These are phyloP conservation scores for Wallacemonas sp. DNA, from an alignment of 208 protist genomes.

Conservation along the genomic window DNA sequence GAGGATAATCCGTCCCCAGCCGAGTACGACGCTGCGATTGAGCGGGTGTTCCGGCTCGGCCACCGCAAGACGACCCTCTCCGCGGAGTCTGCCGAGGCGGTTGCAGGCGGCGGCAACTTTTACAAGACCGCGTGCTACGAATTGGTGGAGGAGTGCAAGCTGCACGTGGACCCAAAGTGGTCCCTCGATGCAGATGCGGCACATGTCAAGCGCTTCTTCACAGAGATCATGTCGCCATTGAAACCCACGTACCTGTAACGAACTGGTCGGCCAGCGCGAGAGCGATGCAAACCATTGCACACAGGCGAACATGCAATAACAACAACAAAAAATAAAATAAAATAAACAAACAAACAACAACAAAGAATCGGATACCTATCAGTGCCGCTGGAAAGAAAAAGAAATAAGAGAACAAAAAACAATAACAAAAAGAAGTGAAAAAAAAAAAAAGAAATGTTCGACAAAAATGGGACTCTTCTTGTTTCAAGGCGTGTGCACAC, in stretches of 20 bases:
- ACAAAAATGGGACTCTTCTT: not conserved
- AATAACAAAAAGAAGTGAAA: not conserved
- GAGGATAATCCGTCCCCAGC: constrained; percentile 22
- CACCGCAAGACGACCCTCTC: constrained; percentile 11
- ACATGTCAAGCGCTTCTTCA: not conserved
- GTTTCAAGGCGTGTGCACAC: not conserved
- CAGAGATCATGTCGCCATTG: not conserved
- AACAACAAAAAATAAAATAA: constrained; percentile 12
- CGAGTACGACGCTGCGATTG: constrained; percentile 38
- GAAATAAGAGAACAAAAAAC: not conserved
- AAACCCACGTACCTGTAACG: not conserved
- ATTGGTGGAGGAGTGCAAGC: not conserved
- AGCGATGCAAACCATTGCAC: not conserved
- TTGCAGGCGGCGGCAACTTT: not conserved
- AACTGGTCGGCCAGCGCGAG: too few species aligned
- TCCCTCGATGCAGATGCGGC: not conserved
- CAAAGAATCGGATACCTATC: not conserved
- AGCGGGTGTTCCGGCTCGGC: constrained; percentile 26
- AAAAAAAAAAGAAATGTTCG: not conserved
- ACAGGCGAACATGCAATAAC: not conserved
- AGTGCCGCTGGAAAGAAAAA: too few species aligned
- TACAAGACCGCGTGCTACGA: constrained; percentile 9
- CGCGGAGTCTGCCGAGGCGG: not conserved
- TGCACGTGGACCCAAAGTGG: constrained; percentile 1
- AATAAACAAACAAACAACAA: constrained; percentile 10